phyloP scores from a whole-genome alignment of 2,329 filamentous ascomycete genomes.

The Sclerotinia spermophila region DNA sequence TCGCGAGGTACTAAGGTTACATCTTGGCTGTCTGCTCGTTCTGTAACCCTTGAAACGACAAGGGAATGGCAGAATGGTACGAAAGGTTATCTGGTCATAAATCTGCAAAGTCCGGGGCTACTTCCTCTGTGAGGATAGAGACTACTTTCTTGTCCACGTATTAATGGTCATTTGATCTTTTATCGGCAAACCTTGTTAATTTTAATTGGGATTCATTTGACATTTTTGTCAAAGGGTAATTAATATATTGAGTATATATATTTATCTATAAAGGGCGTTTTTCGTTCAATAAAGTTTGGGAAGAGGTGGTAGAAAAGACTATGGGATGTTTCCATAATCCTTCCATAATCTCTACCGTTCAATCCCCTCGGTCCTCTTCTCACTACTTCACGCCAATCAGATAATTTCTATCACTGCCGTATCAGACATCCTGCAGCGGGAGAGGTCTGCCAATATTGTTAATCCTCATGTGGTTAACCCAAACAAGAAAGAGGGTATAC shows the following conservation, averaged over 20 bases:
- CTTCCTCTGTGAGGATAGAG: background rate
- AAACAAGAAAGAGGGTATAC: background rate
- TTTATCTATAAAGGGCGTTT: background rate
- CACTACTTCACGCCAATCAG: constrained; percentile 6
- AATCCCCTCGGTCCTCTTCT: background rate
- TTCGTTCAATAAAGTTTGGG: background rate
- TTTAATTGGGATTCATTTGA: background rate
- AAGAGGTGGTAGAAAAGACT: constrained; percentile 2
- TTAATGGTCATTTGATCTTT: background rate
- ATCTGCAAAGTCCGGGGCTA: background rate
- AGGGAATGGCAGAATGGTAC: background rate
- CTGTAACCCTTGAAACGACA: background rate
- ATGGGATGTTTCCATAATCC: background rate
- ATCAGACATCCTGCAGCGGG: constrained; percentile 13
- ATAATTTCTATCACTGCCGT: background rate
- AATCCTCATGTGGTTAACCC: background rate
- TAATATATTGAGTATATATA: background rate
- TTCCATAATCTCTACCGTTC: constrained; percentile 7
- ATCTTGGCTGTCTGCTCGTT: background rate
- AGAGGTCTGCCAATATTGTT: constrained; percentile 1
- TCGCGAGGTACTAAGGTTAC: background rate
- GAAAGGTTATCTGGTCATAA: background rate
- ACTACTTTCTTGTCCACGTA: background rate
- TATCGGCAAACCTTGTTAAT: background rate
- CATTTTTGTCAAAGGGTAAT: background rate